Base-by-base conservation (phyloP, 139 green algal species). In the Nannochloris sp. region DNA sequence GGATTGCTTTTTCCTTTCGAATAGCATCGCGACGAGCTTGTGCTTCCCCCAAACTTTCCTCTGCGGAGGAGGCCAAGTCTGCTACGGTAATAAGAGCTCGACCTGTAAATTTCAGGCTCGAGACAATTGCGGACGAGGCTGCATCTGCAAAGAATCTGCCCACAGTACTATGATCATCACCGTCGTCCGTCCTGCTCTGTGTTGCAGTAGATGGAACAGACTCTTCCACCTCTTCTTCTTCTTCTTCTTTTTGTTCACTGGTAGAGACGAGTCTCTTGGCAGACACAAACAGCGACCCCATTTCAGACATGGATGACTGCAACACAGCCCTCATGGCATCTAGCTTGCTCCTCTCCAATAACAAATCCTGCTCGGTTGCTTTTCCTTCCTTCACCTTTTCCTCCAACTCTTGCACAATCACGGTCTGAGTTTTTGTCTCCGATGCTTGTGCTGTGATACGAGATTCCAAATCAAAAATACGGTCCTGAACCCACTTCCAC, bases 381-480 rank as follows among this genome's bases (percentile, higher is more conserved):
- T 51, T 44, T 19, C 62, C 68, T 37, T 61, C 12, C 29, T 56
- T 62, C 48, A 73, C 67, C 8, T 76, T 43, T 0, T 8, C 23
- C 50, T 69, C 24, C 62, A 81, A 65, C 51, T 60, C 23, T 48
- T 77, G 48, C 31, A 84, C 74, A 15, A 60, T 18, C 1, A 44
- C 57, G 2, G 78, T 82, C 67, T 82, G 74, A 15, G 57, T 48
- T 49, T 75, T 57, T 8, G 74, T 73, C 9, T 68, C 77, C 1
- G 37, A 60, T 4, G 61, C 57, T 75, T 83, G 69, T 44, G 71
- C 54, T 29, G 78, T 62, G 48, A 93, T 78, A 11, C 78, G 64
- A 3, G 81, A 75, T 70, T 93, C 86, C 48, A 93, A 55, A 66
- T 89, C 83, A 64, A 89, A 89, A 49, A 93, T 57, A 25, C 29